phyloP scores from a whole-genome alignment of 208 protist genomes.

The Acanthamoeba castellanii region DNA sequence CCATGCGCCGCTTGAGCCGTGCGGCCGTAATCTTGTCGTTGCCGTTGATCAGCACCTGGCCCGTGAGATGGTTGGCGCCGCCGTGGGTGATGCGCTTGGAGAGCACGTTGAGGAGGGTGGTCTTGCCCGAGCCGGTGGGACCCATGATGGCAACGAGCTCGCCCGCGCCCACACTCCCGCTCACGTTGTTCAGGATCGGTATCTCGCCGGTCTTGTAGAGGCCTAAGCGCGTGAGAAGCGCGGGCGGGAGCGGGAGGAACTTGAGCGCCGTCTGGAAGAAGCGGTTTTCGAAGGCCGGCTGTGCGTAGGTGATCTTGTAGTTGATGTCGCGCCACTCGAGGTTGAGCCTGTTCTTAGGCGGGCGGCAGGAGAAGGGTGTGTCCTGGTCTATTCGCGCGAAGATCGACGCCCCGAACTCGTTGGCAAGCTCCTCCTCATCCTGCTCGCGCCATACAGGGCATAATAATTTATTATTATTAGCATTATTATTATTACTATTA shows the following conservation, averaged over 20 bases:
- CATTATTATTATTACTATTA: too few species aligned
- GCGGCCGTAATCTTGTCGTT: background rate
- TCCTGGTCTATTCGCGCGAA: background rate
- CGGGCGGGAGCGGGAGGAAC: background rate
- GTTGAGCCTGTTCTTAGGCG: background rate
- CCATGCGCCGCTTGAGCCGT: constrained; percentile 72
- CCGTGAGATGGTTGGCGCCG: background rate
- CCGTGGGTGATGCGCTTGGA: constrained; percentile 48
- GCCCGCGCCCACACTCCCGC: background rate
- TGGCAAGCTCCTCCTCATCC: too few species aligned
- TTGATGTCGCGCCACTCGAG: constrained; percentile 68
- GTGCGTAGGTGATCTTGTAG: background rate
- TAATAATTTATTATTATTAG: too few species aligned
- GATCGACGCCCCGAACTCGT: background rate
- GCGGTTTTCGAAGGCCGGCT: background rate
- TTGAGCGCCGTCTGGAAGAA: background rate
- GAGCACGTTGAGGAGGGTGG: constrained; percentile 79
- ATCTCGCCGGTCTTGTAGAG: background rate
- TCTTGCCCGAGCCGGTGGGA: constrained; percentile 54
- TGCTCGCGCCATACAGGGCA: too few species aligned
- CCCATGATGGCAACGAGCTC: constrained; percentile 55
- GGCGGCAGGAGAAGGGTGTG: background rate
- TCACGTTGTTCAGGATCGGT: background rate
- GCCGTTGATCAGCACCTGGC: constrained; percentile 55
- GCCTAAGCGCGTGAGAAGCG: background rate